Percentiles rank a stretch among this genome's conserved stretches.
Conservation (phyloP, 257 asterid species). For the Dorcoceras hygrometricum region DNA sequence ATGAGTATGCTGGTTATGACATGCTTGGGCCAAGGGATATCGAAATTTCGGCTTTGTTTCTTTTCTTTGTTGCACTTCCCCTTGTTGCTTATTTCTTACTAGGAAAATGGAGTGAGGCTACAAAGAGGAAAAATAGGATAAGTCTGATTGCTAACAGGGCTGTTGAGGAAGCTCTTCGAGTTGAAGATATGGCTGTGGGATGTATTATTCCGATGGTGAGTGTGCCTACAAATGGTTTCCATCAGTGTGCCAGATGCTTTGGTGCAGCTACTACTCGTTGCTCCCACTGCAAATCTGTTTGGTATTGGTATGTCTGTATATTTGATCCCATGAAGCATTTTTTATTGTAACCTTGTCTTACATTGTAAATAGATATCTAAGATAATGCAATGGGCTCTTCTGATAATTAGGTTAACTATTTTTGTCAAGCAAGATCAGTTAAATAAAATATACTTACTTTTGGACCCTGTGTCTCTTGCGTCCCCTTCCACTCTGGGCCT, state of each 20-base stretch:
- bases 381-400: too few relatives aligned
- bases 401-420: too few relatives aligned
- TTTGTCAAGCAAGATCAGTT: neutral
- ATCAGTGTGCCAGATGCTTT: constrained; percentile 66
- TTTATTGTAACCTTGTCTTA: too few relatives aligned
- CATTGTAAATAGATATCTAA: too few relatives aligned
- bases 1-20: constrained; percentile 69
- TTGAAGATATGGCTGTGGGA: constrained; percentile 46
- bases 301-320: constrained; percentile 63
- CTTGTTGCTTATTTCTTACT: constrained; percentile 61
- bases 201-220: constrained; percentile 38
- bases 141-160: constrained; percentile 47
- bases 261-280: constrained; percentile 75
- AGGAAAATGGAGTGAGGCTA: constrained; percentile 73
- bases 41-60: constrained; percentile 57
- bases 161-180: constrained; percentile 50
- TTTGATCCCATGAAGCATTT: neutral
- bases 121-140: constrained; percentile 51
- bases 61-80: constrained; percentile 74
- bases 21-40: constrained; percentile 86
- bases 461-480: neutral
- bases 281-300: constrained; percentile 74
- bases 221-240: constrained; percentile 43
- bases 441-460: neutral
- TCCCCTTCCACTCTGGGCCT: neutral